phyloP scores from a whole-genome alignment of 768 basidiomycete species.

The Strobilomyces dryophilus region DNA sequence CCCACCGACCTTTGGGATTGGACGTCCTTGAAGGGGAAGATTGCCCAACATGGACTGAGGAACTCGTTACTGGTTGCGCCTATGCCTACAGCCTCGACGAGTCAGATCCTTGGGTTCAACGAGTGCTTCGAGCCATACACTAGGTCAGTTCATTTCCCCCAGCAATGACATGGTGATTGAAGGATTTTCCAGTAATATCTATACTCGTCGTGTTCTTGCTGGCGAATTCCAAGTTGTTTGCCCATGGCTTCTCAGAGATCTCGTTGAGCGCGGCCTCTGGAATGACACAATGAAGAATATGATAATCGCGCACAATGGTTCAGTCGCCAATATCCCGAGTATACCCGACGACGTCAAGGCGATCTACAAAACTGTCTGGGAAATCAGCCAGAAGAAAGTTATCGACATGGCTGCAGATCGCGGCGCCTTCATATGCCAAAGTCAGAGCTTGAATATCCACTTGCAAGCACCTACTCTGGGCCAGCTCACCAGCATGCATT shows the following conservation, averaged over 20 bases:
- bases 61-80: constrained; percentile 91
- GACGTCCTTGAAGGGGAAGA: constrained; percentile 80
- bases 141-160: constrained; percentile 44
- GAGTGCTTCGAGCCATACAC: constrained; percentile 99
- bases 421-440: constrained; percentile 96
- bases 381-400: constrained; percentile 97
- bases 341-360: constrained; percentile 92
- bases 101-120: constrained; percentile 97
- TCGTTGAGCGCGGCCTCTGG: constrained; percentile 94
- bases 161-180: constrained; percentile 4
- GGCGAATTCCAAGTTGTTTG: constrained; percentile 99
- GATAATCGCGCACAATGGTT: constrained; percentile 96
- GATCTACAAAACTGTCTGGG: constrained; percentile 99
- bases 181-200: constrained; percentile 74
- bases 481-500: constrained; percentile 95
- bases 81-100: constrained; percentile 99
- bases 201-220: constrained; percentile 97
- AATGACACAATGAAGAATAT: constrained; percentile 99
- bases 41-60: constrained; percentile 73
- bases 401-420: constrained; percentile 99
- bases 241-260: constrained; percentile 97
- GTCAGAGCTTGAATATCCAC: constrained; percentile 92
- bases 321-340: constrained; percentile 78
- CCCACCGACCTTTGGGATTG: constrained; percentile 95
- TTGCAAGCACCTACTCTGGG: constrained; percentile 83